A percentile compares a stretch with the other conserved stretches of the same genome.
phyloP scores from a whole-genome alignment of 2,329 filamentous ascomycete genomes.

The Orbilia quercus region DNA sequence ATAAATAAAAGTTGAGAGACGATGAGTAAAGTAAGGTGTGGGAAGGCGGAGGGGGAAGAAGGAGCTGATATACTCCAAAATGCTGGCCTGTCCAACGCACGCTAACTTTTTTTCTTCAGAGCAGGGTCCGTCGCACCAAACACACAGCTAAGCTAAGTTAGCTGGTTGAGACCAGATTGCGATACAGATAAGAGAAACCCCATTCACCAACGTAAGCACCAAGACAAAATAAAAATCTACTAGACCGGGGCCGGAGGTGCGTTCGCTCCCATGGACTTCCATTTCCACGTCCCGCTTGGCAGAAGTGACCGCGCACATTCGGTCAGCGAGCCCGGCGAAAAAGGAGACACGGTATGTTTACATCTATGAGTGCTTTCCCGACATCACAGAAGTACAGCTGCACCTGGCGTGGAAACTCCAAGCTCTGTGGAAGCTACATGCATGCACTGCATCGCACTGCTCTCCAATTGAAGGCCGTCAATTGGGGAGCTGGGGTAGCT shows the following conservation, averaged over 20 bases:
- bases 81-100: neutral
- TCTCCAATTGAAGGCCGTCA: constrained; percentile 2
- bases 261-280: constrained; percentile 25
- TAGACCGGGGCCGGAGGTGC: neutral
- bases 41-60: constrained; percentile 12
- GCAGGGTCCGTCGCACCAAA: constrained; percentile 2
- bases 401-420: constrained; percentile 27
- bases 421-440: constrained; percentile 40
- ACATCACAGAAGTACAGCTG: neutral
- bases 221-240: neutral
- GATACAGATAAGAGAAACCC: constrained; percentile 48
- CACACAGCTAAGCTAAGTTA: neutral
- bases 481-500: neutral
- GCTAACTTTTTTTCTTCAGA: neutral
- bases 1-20: neutral
- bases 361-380: neutral
- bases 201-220: neutral
- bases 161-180: constrained; percentile 45
- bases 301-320: constrained; percentile 8
- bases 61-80: constrained; percentile 52
- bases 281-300: too few species aligned
- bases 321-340: neutral
- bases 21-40: neutral
- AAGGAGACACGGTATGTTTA: constrained; percentile 33
- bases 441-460: constrained; percentile 1